A percentile compares a stretch with the other conserved stretches of the same genome.
Evolutionary conservation across 2,329 filamentous ascomycete genomes (phyloP).

Genomic region (Diaporthe sp.): DNA sequence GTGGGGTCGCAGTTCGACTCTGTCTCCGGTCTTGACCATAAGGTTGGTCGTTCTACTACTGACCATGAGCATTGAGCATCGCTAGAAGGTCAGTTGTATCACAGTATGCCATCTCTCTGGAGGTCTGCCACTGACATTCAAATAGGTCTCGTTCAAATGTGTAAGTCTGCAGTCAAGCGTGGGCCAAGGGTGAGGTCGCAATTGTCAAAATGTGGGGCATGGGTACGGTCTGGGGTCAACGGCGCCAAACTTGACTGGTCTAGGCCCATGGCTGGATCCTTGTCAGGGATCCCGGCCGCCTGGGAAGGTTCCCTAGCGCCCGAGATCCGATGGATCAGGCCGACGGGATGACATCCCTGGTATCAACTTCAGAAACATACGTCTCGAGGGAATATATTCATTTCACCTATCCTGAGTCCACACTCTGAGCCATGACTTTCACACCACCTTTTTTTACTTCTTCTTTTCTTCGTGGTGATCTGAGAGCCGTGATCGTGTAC

Average conservation of each 20-base stretch:
- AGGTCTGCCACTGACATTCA: background rate
- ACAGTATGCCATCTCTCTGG: too few species aligned
- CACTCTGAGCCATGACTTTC: too few species aligned
- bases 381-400: background rate
- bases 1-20: background rate
- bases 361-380: background rate
- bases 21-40: background rate
- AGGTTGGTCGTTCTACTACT: background rate
- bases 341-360: background rate
- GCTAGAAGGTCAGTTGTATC: background rate
- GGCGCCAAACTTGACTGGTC: background rate
- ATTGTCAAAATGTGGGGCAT: background rate
- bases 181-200: background rate
- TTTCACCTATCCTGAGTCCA: too few species aligned
- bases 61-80: background rate
- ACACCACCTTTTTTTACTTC: too few species aligned
- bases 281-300: background rate
- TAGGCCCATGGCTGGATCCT: background rate
- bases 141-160: background rate
- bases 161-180: background rate
- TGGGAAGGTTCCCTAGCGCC: background rate
- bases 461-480: too few species aligned
- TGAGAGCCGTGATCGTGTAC: too few species aligned
- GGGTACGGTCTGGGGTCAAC: background rate
- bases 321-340: background rate